Percentiles rank a stretch among this genome's conserved stretches.
Conservation (phyloP, 2,329 filamentous ascomycete genomes). For the Aureobasidium sp. region DNA sequence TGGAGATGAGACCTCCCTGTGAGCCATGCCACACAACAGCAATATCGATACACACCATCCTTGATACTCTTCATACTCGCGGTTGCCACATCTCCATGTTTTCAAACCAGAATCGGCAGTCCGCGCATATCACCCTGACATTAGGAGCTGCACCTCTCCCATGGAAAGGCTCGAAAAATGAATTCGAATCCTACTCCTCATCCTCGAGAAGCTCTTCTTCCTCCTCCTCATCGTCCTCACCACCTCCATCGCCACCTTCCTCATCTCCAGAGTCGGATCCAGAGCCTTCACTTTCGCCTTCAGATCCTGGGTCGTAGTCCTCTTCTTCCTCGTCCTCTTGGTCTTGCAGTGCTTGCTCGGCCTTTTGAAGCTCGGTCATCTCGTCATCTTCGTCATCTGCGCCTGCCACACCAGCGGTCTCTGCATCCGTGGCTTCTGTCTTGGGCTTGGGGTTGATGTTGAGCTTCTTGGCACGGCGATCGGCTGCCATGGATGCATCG, state of each 20-base stretch:
- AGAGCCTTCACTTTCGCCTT: slow-evolving; percentile 33
- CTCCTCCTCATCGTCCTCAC: slow-evolving; percentile 19
- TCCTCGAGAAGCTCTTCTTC: slow-evolving; percentile 26
- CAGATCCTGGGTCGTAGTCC: slow-evolving; percentile 32
- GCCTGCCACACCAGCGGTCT: slow-evolving; percentile 19
- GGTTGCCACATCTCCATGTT: not conserved
- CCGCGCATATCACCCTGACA: not conserved
- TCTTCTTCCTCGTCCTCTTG: slow-evolving; percentile 35
- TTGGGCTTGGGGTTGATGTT: slow-evolving; percentile 38
- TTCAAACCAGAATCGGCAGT: not conserved
- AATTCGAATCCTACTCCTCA: slow-evolving; percentile 20
- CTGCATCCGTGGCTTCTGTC: slow-evolving; percentile 22
- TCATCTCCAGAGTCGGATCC: slow-evolving; percentile 29
- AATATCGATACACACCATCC: not conserved
- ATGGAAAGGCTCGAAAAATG: not conserved
- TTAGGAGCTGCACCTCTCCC: not conserved
- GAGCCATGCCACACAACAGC: not conserved
- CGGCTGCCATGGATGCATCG: slow-evolving; percentile 54
- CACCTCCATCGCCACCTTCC: slow-evolving; percentile 17
- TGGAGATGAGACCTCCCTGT: not conserved
- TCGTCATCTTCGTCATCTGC: slow-evolving; percentile 27
- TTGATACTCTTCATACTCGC: not conserved
- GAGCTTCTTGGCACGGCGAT: slow-evolving; percentile 50
- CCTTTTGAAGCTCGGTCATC: slow-evolving; percentile 32
- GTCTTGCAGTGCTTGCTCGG: slow-evolving; percentile 27